These are phyloP conservation scores for Solanum hybrid DNA, from an alignment of 305 asterid genomes.

Conservation along the genomic window DNA sequence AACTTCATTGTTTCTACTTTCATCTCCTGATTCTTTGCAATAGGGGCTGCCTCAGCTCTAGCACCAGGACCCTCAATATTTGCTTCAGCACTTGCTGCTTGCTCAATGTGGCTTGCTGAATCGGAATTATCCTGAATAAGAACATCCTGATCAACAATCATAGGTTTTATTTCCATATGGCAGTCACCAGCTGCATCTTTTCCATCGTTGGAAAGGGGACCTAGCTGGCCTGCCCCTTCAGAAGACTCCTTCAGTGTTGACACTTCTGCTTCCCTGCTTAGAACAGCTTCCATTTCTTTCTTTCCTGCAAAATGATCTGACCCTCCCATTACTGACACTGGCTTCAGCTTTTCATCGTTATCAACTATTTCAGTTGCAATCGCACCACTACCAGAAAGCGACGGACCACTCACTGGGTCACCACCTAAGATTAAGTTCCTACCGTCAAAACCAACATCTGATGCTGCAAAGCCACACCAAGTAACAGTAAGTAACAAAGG, in stretches of 20 bases:
- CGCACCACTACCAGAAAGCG: slow-evolving; percentile 6
- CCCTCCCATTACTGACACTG: slow-evolving; percentile 18
- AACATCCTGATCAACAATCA: slow-evolving; percentile 22
- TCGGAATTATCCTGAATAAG: slow-evolving; percentile 26
- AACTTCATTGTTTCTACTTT: slow-evolving; percentile 20
- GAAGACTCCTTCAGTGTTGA: slow-evolving; percentile 19
- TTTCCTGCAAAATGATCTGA: slow-evolving; percentile 18
- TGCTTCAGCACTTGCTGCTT: slow-evolving; percentile 19
- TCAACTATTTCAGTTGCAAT: slow-evolving; percentile 13
- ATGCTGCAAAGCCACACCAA: slow-evolving; percentile 32
- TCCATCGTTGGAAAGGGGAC: slow-evolving; percentile 24
- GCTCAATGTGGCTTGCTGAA: slow-evolving; percentile 20
- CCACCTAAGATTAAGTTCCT: slow-evolving; percentile 20
- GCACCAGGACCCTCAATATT: slow-evolving; percentile 21
- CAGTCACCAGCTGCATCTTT: slow-evolving; percentile 20
- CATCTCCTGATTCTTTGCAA: slow-evolving; percentile 25
- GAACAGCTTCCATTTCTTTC: slow-evolving; percentile 24
- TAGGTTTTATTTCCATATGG: slow-evolving; percentile 19
- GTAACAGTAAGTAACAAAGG: slow-evolving; percentile 4
- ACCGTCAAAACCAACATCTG: slow-evolving; percentile 34
- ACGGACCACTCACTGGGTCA: not conserved
- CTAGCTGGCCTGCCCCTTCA: slow-evolving; percentile 20
- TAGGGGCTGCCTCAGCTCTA: slow-evolving; percentile 27
- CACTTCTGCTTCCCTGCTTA: slow-evolving; percentile 19
- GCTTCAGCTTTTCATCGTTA: slow-evolving; percentile 21